Percentiles rank a stretch among this genome's conserved stretches.
Conservation (phyloP, 495 filamentous ascomycete genomes). For the Talaromyces thailandensis region DNA sequence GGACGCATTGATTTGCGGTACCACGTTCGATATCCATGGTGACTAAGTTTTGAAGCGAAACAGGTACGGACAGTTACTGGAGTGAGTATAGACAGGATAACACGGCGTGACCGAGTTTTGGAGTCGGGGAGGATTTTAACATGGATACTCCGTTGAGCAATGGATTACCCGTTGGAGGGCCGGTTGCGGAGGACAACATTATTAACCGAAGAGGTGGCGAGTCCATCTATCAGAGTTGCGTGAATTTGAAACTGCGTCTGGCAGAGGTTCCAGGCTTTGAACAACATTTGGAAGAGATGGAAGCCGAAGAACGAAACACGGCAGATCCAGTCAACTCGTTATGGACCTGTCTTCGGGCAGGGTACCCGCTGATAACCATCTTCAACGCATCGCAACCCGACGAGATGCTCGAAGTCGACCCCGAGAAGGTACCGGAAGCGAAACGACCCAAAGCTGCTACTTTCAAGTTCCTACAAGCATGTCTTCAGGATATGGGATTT, state of each 20-base stretch:
- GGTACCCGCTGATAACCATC: conserved; percentile 76
- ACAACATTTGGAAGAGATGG: conserved; percentile 52
- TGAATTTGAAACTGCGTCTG: conserved; percentile 70
- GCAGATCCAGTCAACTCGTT: conserved; percentile 82
- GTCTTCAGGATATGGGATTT: conserved; percentile 62
- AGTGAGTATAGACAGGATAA: conserved; percentile 31
- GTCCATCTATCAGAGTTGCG: conserved; percentile 92
- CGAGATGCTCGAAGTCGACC: conserved; percentile 55
- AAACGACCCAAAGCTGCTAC: conserved; percentile 63
- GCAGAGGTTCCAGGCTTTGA: conserved; percentile 78
- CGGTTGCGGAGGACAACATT: conserved; percentile 75
- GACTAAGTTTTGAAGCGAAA: not conserved
- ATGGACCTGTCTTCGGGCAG: conserved; percentile 80
- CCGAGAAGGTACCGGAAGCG: conserved; percentile 44
- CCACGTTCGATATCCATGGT: conserved; percentile 6
- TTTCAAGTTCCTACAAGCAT: conserved; percentile 64
- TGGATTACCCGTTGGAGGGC: conserved; percentile 54
- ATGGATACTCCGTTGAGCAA: conserved; percentile 14
- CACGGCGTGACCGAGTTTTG: conserved; percentile 24
- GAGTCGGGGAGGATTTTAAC: conserved; percentile 29
- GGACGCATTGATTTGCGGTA: conserved; percentile 5
- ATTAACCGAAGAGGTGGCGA: conserved; percentile 91
- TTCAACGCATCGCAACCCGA: conserved; percentile 74
- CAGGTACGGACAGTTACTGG: conserved; percentile 9
- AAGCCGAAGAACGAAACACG: conserved; percentile 47